phyloP scores from a whole-genome alignment of 331 rosid species.

The Telfairia occidentalis region DNA sequence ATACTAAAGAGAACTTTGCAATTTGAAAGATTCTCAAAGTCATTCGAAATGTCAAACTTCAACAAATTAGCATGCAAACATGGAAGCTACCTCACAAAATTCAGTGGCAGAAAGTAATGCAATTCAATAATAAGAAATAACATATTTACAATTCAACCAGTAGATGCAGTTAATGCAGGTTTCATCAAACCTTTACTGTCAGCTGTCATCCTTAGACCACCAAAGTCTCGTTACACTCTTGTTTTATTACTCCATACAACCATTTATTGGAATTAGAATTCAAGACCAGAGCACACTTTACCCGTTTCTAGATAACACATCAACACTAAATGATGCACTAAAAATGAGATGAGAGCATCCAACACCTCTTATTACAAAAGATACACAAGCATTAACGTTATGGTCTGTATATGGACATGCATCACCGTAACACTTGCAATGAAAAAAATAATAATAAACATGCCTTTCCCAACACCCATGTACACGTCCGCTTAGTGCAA shows the following conservation, averaged over 20 bases:
- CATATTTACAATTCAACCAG: not conserved
- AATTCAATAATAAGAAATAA: not conserved
- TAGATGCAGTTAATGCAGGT: not conserved
- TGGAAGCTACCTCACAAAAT: not conserved
- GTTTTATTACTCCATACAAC: not conserved
- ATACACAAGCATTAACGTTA: not conserved
- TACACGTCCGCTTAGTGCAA: not conserved
- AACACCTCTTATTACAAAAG: not conserved
- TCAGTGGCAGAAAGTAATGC: not conserved
- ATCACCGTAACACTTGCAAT: not conserved
- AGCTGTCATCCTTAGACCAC: not conserved
- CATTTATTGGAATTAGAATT: not conserved
- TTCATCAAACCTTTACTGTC: not conserved
- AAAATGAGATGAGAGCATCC: not conserved
- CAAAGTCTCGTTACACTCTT: not conserved
- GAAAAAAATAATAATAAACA: not conserved
- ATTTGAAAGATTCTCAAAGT: not conserved
- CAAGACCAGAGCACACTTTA: not conserved
- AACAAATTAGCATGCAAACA: not conserved
- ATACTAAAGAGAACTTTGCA: not conserved
- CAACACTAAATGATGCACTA: not conserved
- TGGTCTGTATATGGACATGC: not conserved
- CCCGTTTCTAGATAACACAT: not conserved
- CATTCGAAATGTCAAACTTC: not conserved
- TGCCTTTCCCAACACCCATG: not conserved